These are phyloP conservation scores for Phytophthora boehmeriae DNA, from an alignment of 352 stramenopile species.

Conservation along the genomic window DNA sequence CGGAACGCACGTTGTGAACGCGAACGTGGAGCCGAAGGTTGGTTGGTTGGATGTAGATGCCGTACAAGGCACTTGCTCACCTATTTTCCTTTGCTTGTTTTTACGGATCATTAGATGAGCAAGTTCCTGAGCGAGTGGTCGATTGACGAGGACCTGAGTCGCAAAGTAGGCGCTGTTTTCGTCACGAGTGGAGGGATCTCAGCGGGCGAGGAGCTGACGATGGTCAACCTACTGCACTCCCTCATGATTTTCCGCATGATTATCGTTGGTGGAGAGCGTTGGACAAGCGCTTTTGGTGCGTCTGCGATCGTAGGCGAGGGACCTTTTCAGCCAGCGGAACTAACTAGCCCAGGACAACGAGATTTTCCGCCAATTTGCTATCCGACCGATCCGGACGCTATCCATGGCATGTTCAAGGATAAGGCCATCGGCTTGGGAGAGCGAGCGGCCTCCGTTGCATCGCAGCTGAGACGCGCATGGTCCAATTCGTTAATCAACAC, in stretches of 20 bases:
- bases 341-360: constrained; percentile 18
- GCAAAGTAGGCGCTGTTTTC: constrained; percentile 87
- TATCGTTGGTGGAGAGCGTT: constrained; percentile 82
- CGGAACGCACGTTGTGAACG: constrained; percentile 86
- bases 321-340: constrained; percentile 45
- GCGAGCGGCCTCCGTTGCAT: constrained; percentile 63
- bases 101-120: constrained; percentile 45
- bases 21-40: constrained; percentile 88
- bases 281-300: constrained; percentile 87
- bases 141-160: constrained; percentile 72
- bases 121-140: constrained; percentile 80
- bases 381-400: constrained; percentile 51
- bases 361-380: constrained; percentile 64
- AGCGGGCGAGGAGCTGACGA: constrained; percentile 83
- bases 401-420: constrained; percentile 80
- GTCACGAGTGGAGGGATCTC: constrained; percentile 84
- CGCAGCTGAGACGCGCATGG: constrained; percentile 29
- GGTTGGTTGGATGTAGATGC: constrained; percentile 1
- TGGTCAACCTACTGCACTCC: constrained; percentile 85
- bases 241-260: constrained; percentile 91
- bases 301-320: constrained; percentile 84
- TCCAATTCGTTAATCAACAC: constrained; percentile 21
- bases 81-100: constrained; percentile 1
- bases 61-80: not conserved
- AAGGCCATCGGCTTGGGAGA: constrained; percentile 82